Base-by-base conservation (phyloP, 2,329 filamentous ascomycete genomes). In the Calonectria hawksworthii region DNA sequence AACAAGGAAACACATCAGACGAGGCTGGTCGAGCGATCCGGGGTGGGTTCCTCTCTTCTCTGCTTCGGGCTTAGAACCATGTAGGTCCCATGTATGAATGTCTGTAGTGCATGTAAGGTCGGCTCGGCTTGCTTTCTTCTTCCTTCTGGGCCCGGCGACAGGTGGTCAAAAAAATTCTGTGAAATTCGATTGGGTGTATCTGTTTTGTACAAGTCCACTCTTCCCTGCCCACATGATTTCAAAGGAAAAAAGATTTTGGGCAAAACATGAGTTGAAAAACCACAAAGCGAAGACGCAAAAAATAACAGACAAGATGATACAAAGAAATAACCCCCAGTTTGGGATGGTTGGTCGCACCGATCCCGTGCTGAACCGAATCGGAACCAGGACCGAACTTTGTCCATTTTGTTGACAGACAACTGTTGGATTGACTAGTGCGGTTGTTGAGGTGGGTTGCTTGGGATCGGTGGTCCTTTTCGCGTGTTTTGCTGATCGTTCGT, bases 101-200 rank as follows among this genome's bases (percentile, higher is more conserved):
- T 44, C 36, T 32, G 50, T 69, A 73, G 66, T 26, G 56, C 52
- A 54, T 38, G 44, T 66, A 75, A 78, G 75, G 75, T 76, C 75
- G 75, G 61, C 64, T 75, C 23, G 56, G 36, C 34, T 38, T 70
- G 56, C 54, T 44, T 30, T 70, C 30, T 34, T 52, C 51, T 38
- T 38, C 54, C 28, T 54, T 61, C 70, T 75, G 59, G 75, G 73
- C 76, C 66, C 66, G 74, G 68, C 73, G 72, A 74, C 78, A 75
- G 64, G 65, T 65, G 68, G 61, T 63, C 56, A 63, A 72, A 68
- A 68, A 36, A 74, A 75, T 75, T 75, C 36, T 78, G 75, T 79
- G 77, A 74, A 77, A 76, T 83, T 80, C 79, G 76, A 83, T 82
- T 83, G 80, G 67, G 74, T 81, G 80, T 76, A 74, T 75, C 67